These are phyloP conservation scores for Trichomonascaceae sp. DNA, from an alignment of 1,139 yeast genomes.

Conservation along the genomic window DNA sequence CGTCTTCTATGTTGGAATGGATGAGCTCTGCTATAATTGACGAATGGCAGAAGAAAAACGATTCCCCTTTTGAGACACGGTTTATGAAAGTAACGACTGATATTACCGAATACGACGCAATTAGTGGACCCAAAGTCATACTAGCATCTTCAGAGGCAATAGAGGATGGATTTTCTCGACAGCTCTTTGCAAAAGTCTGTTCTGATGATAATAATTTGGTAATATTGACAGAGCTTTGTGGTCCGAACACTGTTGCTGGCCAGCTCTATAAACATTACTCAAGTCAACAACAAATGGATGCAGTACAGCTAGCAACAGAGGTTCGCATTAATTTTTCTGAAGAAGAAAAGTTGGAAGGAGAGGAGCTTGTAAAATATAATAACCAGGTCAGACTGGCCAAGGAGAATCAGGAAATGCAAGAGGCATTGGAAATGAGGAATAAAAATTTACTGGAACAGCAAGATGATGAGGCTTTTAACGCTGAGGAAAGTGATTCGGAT, in stretches of 20 bases:
- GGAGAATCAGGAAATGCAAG: slow-evolving; percentile 44
- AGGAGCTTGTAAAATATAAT: slow-evolving; percentile 30
- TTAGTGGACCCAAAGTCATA: slow-evolving; percentile 71
- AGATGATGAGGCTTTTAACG: slow-evolving; percentile 31
- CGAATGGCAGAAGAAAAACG: slow-evolving; percentile 71
- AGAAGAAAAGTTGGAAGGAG: slow-evolving; percentile 32
- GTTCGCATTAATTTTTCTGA: slow-evolving; percentile 19
- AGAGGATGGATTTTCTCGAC: slow-evolving; percentile 58
- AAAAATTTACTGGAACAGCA: slow-evolving; percentile 47
- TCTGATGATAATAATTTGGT: slow-evolving; percentile 61
- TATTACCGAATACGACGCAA: slow-evolving; percentile 49
- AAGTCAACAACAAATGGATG: slow-evolving; percentile 11
- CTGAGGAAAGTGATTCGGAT: slow-evolving; percentile 32
- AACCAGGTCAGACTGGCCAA: slow-evolving; percentile 32
- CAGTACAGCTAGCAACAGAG: slow-evolving; percentile 21
- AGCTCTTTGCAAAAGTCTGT: slow-evolving; percentile 54
- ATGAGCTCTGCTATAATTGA: slow-evolving; percentile 76
- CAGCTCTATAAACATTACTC: slow-evolving; percentile 57
- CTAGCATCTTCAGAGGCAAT: slow-evolving; percentile 73
- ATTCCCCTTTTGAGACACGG: slow-evolving; percentile 59
- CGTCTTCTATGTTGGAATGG: slow-evolving; percentile 92
- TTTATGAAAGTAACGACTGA: slow-evolving; percentile 50
- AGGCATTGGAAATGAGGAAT: slow-evolving; percentile 52
- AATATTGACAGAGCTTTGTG: slow-evolving; percentile 62
- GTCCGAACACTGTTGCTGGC: slow-evolving; percentile 37